These are phyloP conservation scores for Mangifera indica DNA, from an alignment of 345 rosid species.

Conservation along the genomic window DNA sequence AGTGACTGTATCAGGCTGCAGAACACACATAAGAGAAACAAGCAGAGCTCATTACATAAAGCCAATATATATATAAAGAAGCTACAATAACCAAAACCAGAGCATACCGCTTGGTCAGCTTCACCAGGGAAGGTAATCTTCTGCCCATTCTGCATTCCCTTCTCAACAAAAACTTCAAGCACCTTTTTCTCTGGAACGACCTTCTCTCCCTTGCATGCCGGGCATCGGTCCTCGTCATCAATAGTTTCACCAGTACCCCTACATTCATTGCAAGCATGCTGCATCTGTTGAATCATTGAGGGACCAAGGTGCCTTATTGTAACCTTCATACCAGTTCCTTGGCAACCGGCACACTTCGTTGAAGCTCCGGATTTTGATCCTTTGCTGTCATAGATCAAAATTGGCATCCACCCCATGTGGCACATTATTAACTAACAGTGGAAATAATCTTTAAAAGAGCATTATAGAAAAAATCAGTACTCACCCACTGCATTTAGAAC, in stretches of 20 bases:
- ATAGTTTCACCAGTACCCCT: constrained; percentile 88
- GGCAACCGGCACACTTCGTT: constrained; percentile 67
- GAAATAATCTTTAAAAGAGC: background rate
- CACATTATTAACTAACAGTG: background rate
- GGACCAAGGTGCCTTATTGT: constrained; percentile 86
- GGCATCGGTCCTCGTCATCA: constrained; percentile 70
- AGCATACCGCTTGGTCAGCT: constrained; percentile 85
- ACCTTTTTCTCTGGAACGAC: constrained; percentile 84
- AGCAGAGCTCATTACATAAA: background rate
- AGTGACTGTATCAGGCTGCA: constrained; percentile 85
- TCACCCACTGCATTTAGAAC: constrained; percentile 85
- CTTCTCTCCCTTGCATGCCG: constrained; percentile 82
- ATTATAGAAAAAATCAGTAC: background rate
- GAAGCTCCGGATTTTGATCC: constrained; percentile 93
- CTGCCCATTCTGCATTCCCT: constrained; percentile 92
- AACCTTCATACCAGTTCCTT: constrained; percentile 91
- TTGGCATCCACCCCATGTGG: background rate
- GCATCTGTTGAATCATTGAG: constrained; percentile 95
- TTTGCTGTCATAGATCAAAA: constrained; percentile 45
- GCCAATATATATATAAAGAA: background rate
- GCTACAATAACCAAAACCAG: background rate
- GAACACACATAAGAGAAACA: constrained; percentile 10
- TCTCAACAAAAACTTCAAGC: constrained; percentile 76
- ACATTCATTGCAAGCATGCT: constrained; percentile 84
- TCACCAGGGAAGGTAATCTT: constrained; percentile 87